phyloP scores from a whole-genome alignment of 768 basidiomycete species.

The Lentinula sp. region DNA sequence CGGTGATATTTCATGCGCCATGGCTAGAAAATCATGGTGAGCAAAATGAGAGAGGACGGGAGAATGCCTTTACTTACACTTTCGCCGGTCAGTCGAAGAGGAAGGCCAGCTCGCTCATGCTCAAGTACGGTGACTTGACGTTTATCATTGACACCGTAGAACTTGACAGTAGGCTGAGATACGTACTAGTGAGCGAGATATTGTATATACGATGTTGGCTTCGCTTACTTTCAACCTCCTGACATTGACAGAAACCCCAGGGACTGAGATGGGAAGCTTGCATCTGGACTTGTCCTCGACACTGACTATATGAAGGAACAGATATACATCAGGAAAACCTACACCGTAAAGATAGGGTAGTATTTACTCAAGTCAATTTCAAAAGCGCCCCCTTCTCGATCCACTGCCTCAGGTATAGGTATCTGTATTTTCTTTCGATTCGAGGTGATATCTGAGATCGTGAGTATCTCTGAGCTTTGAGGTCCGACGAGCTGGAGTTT shows the following conservation, averaged over 20 bases:
- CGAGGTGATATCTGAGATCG: slow-evolving; percentile 48
- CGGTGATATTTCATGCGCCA: slow-evolving; percentile 80
- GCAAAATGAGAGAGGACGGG: not conserved
- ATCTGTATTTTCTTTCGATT: slow-evolving; percentile 52
- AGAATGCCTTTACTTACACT: slow-evolving; percentile 46
- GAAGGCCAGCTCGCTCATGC: slow-evolving; percentile 64
- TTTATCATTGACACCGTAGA: slow-evolving; percentile 63
- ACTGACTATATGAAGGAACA: slow-evolving; percentile 40
- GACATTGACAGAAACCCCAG: slow-evolving; percentile 83
- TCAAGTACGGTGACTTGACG: slow-evolving; percentile 65
- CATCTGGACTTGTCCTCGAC: slow-evolving; percentile 89
- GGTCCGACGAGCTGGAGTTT: slow-evolving; percentile 79
- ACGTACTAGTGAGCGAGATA: not conserved
- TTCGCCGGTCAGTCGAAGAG: slow-evolving; percentile 86
- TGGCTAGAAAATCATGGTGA: slow-evolving; percentile 45
- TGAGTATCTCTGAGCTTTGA: slow-evolving; percentile 53
- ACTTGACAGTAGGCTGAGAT: slow-evolving; percentile 75
- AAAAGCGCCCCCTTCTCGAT: slow-evolving; percentile 66
- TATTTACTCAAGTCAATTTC: slow-evolving; percentile 67
- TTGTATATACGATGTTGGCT: not conserved
- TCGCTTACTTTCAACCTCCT: slow-evolving; percentile 63
- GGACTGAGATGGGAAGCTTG: slow-evolving; percentile 65
- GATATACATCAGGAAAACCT: not conserved
- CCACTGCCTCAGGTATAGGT: slow-evolving; percentile 62
- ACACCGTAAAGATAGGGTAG: not conserved